Percentiles rank a stretch among this genome's conserved stretches.
Conservation (phyloP, 2,329 filamentous ascomycete genomes). For the Alternaria tenuissima region DNA sequence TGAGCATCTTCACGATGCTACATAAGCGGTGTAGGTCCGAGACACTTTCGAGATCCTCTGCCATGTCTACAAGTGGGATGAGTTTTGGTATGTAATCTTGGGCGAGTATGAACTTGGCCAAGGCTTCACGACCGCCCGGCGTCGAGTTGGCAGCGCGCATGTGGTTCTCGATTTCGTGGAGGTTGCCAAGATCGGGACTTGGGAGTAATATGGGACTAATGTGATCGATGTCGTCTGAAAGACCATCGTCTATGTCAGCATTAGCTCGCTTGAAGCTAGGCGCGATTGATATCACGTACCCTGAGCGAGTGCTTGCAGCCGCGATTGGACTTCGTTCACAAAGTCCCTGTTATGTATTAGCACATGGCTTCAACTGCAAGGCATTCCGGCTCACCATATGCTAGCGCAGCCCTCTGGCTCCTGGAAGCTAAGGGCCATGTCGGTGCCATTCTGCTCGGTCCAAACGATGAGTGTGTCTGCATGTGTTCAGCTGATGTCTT, state of each 20-base stretch:
- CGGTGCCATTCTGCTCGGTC: constrained; percentile 89
- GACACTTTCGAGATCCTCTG: constrained; percentile 89
- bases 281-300: constrained; percentile 57
- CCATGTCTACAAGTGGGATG: constrained; percentile 83
- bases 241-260: constrained; percentile 72
- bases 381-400: constrained; percentile 74
- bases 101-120: constrained; percentile 84
- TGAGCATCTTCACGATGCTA: constrained; percentile 97
- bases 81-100: constrained; percentile 90
- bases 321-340: constrained; percentile 83
- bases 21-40: constrained; percentile 88
- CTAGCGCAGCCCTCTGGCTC: constrained; percentile 91
- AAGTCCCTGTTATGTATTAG: constrained; percentile 75
- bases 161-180: constrained; percentile 82
- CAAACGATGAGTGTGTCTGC: constrained; percentile 96
- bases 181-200: constrained; percentile 78
- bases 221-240: constrained; percentile 86
- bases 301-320: constrained; percentile 69
- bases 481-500: constrained; percentile 28
- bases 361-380: constrained; percentile 9
- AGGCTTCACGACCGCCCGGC: constrained; percentile 78
- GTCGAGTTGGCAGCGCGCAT: constrained; percentile 82
- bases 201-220: constrained; percentile 78
- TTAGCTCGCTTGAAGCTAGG: constrained; percentile 23
- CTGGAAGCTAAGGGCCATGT: constrained; percentile 98